phyloP scores from a whole-genome alignment of 208 protist species.

The Endotrypanum monterogeii region DNA sequence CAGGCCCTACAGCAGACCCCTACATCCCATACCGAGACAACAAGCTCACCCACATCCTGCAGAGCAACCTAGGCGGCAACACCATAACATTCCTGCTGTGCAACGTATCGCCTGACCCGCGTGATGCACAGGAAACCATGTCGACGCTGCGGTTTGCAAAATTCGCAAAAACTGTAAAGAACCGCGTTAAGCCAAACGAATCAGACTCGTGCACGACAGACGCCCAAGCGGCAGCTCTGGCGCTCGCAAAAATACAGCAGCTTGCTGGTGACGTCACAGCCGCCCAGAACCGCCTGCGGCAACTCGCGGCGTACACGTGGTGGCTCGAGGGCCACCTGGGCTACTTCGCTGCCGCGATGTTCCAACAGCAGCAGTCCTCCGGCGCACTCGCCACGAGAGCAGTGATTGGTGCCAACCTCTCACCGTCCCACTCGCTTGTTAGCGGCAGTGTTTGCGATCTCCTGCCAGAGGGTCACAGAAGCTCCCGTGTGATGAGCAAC shows the following conservation, averaged over 20 bases:
- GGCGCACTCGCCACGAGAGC: neutral
- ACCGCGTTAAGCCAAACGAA: conserved; percentile 27
- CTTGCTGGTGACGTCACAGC: conserved; percentile 11
- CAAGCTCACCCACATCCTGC: conserved; percentile 91
- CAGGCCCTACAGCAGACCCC: neutral
- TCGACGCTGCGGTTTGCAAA: conserved; percentile 86
- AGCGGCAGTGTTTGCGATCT: neutral
- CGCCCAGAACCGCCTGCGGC: conserved; percentile 23
- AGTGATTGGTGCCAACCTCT: neutral
- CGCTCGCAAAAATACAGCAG: conserved; percentile 14
- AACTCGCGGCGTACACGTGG: conserved; percentile 39
- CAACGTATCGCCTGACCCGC: conserved; percentile 67
- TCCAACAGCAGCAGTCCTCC: neutral
- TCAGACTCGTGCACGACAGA: conserved; percentile 1
- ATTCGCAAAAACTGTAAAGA: conserved; percentile 36
- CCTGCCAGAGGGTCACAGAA: neutral
- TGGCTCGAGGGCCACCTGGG: conserved; percentile 60
- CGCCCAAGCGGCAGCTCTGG: conserved; percentile 10
- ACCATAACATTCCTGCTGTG: conserved; percentile 77
- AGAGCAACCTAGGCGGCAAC: conserved; percentile 83
- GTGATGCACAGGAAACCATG: conserved; percentile 66
- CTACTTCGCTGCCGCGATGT: conserved; percentile 19
- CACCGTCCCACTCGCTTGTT: neutral
- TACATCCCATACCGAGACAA: conserved; percentile 91
- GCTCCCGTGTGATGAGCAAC: neutral